Evolutionary conservation across 2,329 filamentous ascomycete species (phyloP).

Genomic region (Trichophyton schoenleinii): DNA sequence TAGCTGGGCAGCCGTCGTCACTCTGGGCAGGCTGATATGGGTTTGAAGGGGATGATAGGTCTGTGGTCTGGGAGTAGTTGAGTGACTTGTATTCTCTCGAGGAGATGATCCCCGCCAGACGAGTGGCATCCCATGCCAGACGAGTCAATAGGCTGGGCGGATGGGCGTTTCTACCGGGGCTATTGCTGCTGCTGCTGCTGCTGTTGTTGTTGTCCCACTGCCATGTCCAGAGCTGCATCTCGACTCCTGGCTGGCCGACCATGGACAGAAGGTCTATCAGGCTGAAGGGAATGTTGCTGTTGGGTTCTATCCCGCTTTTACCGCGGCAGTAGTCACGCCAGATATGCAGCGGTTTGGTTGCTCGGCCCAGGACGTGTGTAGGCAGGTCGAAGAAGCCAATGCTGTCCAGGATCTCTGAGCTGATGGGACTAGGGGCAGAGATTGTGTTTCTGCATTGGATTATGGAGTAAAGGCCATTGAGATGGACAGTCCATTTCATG

Average conservation of each 20-base stretch:
- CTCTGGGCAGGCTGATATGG: background rate
- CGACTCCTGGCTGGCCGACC: conserved; percentile 9
- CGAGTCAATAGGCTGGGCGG: background rate
- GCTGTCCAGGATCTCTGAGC: conserved; percentile 7
- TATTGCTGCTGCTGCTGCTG: background rate
- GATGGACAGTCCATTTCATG: conserved; percentile 12
- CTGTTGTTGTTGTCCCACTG: background rate
- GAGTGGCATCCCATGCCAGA: conserved; percentile 8
- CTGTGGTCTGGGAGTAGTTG: background rate
- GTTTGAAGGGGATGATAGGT: background rate
- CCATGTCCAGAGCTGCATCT: conserved; percentile 10
- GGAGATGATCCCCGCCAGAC: conserved; percentile 9
- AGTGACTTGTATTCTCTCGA: conserved; percentile 3
- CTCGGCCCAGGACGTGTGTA: conserved; percentile 9
- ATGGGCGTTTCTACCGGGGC: background rate
- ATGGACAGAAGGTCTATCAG: conserved; percentile 10
- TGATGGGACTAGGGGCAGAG: conserved; percentile 3
- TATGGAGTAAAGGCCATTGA: conserved; percentile 10
- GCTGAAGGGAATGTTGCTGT: conserved; percentile 10
- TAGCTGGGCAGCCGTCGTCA: background rate
- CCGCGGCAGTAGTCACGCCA: conserved; percentile 13
- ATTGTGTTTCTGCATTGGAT: conserved; percentile 6
- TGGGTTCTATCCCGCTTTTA: conserved; percentile 8
- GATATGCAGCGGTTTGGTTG: conserved; percentile 9
- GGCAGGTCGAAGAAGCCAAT: conserved; percentile 12